Evolutionary conservation across 2,329 filamentous ascomycete genomes (phyloP), one percentile per base, ranked within the genome.

Genomic region (Calonectria crousiana): DNA sequence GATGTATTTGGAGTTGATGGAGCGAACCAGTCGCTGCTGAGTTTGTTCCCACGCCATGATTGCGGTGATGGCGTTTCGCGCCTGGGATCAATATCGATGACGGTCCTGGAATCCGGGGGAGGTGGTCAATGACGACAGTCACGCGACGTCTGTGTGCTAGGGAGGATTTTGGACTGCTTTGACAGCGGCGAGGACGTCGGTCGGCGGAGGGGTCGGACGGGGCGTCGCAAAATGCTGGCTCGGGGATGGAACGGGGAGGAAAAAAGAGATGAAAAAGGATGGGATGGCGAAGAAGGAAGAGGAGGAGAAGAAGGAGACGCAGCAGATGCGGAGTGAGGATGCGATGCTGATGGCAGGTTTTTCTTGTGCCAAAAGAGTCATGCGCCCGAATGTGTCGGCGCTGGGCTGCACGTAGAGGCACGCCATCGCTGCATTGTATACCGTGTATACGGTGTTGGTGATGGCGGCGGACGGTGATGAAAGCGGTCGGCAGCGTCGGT

Each of bases 1-100:
- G 77, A 95, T 92, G 84, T 92, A 95, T 84, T 93, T 92, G 84
- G 77, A 77, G 75, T 84, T 95, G 81, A 94, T 87, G 80, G 91
- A 86, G 83, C 93, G 90, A 81, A 91, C 84, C 81, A 94, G 85
- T 79, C 92, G 91, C 81, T 92, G 90, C 75, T 89, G 87, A 62
- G 84, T 89, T 60, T 91, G 86, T 83, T 92, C 89, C 88, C 90
- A 90, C 77, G 89, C 83, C 91, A 92, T 92, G 78, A 68, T 82
- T 90, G 92, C 92, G 78, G 69, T 79, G 79, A 38, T 64, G 23
- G 28, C 20, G 38, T 16, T 16, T 26, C 23, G 56, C 26, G 44
- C 47, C 41, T 26, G 60, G 32, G 16, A 13, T 44, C 18, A 8
- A 44, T 44, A 67, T 44, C 49, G 64, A 60, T 58, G 67, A 14